phyloP scores from a whole-genome alignment of 345 rosid genomes.

The Noccaea bulbosa region DNA sequence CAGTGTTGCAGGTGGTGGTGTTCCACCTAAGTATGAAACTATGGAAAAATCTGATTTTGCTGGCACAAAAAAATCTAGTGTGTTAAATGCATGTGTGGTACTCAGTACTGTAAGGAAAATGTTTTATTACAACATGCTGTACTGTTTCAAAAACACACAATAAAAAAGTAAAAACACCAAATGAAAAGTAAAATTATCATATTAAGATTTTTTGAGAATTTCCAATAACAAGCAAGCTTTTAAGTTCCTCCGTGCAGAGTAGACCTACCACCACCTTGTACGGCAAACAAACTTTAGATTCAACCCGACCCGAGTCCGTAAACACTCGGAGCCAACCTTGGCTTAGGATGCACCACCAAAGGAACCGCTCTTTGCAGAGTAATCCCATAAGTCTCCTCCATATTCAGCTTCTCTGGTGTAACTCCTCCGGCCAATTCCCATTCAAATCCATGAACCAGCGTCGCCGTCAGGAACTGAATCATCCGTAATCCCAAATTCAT shows the following conservation, averaged over 20 bases:
- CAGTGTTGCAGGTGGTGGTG: constrained; percentile 45
- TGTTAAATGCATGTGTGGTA: constrained; percentile 29
- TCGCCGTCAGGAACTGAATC: constrained; percentile 67
- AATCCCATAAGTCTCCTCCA: constrained; percentile 81
- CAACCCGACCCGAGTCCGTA: constrained; percentile 37
- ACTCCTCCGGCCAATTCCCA: constrained; percentile 67
- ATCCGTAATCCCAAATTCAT: constrained; percentile 74
- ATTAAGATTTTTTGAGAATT: background rate
- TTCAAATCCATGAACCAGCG: constrained; percentile 67
- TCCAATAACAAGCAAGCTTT: background rate
- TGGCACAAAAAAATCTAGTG: constrained; percentile 24
- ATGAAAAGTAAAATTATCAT: background rate
- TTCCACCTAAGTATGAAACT: constrained; percentile 26
- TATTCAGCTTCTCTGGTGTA: constrained; percentile 59
- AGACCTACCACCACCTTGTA: constrained; percentile 19
- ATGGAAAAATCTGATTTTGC: constrained; percentile 23
- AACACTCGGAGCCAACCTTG: constrained; percentile 50
- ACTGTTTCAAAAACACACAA: background rate
- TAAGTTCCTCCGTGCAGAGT: background rate
- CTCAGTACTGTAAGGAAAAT: constrained; percentile 32
- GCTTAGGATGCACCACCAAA: constrained; percentile 62
- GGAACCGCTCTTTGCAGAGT: constrained; percentile 71
- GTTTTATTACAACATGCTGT: constrained; percentile 8
- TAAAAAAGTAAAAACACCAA: background rate
- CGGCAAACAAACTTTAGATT: constrained; percentile 8